These are phyloP conservation scores for Rosa multiflora DNA, from an alignment of 306 rosid genomes.

Conservation along the genomic window DNA sequence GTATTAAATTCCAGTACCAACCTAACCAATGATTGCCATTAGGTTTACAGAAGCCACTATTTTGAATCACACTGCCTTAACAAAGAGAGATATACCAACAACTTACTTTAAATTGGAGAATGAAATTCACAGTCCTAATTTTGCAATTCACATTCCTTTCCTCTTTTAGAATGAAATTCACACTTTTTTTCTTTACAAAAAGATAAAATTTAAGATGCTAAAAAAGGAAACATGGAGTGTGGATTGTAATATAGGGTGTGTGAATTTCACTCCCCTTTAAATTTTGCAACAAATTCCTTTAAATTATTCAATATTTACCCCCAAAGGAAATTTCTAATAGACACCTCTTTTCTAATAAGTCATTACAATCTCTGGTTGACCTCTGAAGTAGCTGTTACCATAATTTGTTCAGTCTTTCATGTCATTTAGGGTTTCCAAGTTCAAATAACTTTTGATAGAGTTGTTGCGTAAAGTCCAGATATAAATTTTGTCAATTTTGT, in stretches of 20 bases:
- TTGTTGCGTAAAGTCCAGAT: background rate
- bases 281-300: background rate
- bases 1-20: background rate
- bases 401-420: background rate
- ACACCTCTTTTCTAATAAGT: background rate
- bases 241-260: too few relatives aligned
- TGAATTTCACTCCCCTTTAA: too few relatives aligned
- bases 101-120: background rate
- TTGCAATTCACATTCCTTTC: too few relatives aligned
- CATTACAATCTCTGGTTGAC: background rate
- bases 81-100: background rate
- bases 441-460: background rate
- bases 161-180: too few relatives aligned
- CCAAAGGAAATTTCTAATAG: background rate
- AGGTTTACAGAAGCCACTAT: constrained; percentile 2
- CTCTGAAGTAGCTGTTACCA: background rate
- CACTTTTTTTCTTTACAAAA: too few relatives aligned
- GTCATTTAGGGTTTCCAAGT: background rate
- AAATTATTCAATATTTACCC: background rate
- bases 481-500: background rate
- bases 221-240: too few relatives aligned
- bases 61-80: background rate
- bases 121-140: too few relatives aligned
- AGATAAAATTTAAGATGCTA: too few relatives aligned
- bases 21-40: background rate